Evolutionary conservation across 1,284 basidiomycete genomes (phyloP), one percentile per base, ranked within the genome.

Genomic region (Ceratobasidium sp.): DNA sequence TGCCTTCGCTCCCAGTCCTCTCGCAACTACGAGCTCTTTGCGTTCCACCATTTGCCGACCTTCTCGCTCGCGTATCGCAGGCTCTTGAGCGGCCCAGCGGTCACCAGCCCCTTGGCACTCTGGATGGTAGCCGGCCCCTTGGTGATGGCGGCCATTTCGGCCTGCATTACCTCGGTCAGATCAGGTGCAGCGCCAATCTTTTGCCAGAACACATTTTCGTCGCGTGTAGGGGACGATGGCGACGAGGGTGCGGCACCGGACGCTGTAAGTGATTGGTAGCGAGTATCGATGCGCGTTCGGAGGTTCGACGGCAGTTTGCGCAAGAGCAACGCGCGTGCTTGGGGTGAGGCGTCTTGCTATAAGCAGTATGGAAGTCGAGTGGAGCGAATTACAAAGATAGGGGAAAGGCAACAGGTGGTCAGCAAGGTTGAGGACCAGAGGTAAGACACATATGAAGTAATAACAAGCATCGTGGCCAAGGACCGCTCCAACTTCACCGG

Each of bases 71-170:
- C 83, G 78, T 97, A 98, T 52, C 85, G 85, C 10, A 89, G 72
- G 75, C 91, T 93, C 83, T 95, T 95, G 52, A 83, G 80, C 6
- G 91, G 75, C 0, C 94, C 94, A 4, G 93, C 92, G 67, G 90
- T 94, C 20, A 92, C 84, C 62, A 97, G 77, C 7, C 95, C 95
- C 79, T 97, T 98, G 73, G 92, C 74, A 6, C 90, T 86, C 80
- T 98, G 94, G 12, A 92, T 82, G 3, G 92, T 87, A 10, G 94
- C 93, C 3, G 95, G 93, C 70, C 87, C 84, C 71, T 88, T 84
- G 58, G 97, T 94, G 75, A 96, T 95, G 29, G 80, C 79, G 43
- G 82, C 79, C 81, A 94, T 86, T 79, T 72, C 73, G 74, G 85
- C 78, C 65, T 81, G 78, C 45, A 96, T 76, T 8, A 87, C 82